Evolutionary conservation across 768 basidiomycete species (phyloP), one percentile per base, ranked within the genome.

Genomic region (Cytidiella melzeri): DNA sequence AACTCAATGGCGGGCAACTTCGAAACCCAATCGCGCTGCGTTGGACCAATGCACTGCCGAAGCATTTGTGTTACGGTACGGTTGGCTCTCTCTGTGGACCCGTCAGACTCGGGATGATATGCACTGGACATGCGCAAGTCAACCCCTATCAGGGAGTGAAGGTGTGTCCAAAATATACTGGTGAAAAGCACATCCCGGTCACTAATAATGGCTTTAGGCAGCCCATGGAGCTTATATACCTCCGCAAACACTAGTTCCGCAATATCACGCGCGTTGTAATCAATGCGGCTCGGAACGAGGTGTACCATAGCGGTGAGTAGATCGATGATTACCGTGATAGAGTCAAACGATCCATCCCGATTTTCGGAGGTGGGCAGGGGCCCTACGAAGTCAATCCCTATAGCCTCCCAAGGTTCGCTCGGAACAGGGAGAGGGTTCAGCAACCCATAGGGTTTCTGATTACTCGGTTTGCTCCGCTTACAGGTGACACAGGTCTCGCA

Each of bases 201-300:
- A n/a, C n/a, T n/a, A n/a, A n/a, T n/a, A n/a, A n/a, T n/a, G n/a
- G n/a, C n/a, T n/a, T 75, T 54, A 76, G 71, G 74, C 1, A 75
- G 45, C 0, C 74, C 73, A 48, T 75, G 72, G 0, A 58, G 54
- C 10, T 67, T 68, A 25, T 71, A 73, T 0, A 74, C 56, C 1
- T 63, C 30, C 0, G 57, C 57, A 30, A 72, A 70, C 21, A 73
- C 55, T 0, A 72, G 11, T 30, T 72, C 62, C 0, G 72, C 70
- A 0, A 76, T 44, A 0, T 74, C 64, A 1, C 37, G 34, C 0
- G 73, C 65, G 0, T 42, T 60, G 34, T 69, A 72, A 5, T 53
- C 66, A 2, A 47, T 58, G 15, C 45, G 6, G 10, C 61, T 64
- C 0, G 66, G 64, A 2, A 70, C 51, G 5, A 71, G 2, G 58